Base-by-base conservation (phyloP, 1,139 yeast genomes). In the Kluyveromyces sp. region DNA sequence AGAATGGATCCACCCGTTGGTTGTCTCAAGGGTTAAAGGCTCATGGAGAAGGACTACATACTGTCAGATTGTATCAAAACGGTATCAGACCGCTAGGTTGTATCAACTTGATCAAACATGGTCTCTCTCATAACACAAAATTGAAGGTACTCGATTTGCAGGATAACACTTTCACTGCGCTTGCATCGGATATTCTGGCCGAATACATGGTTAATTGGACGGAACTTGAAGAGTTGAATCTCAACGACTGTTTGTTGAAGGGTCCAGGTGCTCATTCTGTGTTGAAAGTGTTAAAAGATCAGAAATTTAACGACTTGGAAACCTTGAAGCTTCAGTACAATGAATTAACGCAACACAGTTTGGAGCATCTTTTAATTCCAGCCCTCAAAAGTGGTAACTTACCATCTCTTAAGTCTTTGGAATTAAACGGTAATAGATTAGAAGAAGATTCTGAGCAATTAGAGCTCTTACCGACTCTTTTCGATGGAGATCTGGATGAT, bases 71-170 rank as follows among this genome's bases (percentile, higher is more conserved):
- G 56, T 89, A 87, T 60, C 98, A 92, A 68, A 92, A 92, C 63
- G 98, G 98, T 60, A 92, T 92, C 50, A 81, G 98, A 67, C 97
- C 95, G 46, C 82, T 79, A 47, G 98, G 98, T 54, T 80, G 92
- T 48, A 75, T 83, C 51, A 80, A 77, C 55, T 74, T 92, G 61
- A 71, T 92, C 53, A 69, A 71, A 31, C 76, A 83, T 48, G 97
- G 96, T 48, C 75, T 92, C 55, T 66, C 75, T 40, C 63, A 69
- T 49, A 80, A 85, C 61, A 68, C 70, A 29, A 69, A 75, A 32
- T 74, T 92, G 57, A 73, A 78, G 54, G 77, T 77, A 36, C 69
- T 94, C 38, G 98, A 92, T 65, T 73, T 92, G 55, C 97, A 94
- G 70, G 98, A 92, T 65, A 92, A 92, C 65, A 92, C 98, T 3